A percentile compares a stretch with the other conserved stretches of the same genome.
These are phyloP conservation scores for Agaricus sinodeliciosus DNA, from an alignment of 768 basidiomycete species.

Conservation along the genomic window DNA sequence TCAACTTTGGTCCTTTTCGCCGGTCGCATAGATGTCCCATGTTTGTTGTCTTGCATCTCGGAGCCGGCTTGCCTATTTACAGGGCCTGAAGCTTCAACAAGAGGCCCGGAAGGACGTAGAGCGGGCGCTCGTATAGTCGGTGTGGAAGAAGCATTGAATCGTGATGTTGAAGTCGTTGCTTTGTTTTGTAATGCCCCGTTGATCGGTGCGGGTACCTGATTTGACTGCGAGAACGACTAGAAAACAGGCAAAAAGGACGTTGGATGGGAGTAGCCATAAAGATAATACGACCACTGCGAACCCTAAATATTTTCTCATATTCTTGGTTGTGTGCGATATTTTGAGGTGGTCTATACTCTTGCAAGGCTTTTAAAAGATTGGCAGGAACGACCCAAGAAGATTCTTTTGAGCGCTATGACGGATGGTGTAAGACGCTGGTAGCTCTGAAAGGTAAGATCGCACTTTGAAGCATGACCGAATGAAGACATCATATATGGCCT, in stretches of 20 bases:
- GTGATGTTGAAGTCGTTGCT: not conserved
- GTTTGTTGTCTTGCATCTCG: not conserved
- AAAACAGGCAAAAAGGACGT: constrained; percentile 4
- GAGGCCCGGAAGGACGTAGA: not conserved
- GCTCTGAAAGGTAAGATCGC: constrained; percentile 11
- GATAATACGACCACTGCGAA: constrained; percentile 42
- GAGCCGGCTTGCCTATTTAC: not conserved
- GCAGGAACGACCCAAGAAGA: constrained; percentile 36
- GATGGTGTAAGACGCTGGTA: constrained; percentile 1
- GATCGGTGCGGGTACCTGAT: not conserved
- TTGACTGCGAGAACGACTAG: constrained; percentile 6
- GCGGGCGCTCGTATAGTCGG: not conserved
- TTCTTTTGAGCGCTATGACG: constrained; percentile 34
- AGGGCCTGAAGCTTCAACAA: not conserved
- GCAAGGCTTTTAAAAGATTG: constrained; percentile 30
- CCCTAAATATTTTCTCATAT: constrained; percentile 43
- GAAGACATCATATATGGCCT: constrained; percentile 32
- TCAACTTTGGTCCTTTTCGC: constrained; percentile 5
- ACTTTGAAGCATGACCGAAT: constrained; percentile 39
- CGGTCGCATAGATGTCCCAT: constrained; percentile 2
- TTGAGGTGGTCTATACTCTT: constrained; percentile 19
- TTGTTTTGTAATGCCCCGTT: not conserved
- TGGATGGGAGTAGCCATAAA: constrained; percentile 7
- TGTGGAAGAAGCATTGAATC: not conserved
- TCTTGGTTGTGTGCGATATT: constrained; percentile 17